Base-by-base conservation (phyloP, 2,329 filamentous ascomycete species). In the Sporothrix inflata region DNA sequence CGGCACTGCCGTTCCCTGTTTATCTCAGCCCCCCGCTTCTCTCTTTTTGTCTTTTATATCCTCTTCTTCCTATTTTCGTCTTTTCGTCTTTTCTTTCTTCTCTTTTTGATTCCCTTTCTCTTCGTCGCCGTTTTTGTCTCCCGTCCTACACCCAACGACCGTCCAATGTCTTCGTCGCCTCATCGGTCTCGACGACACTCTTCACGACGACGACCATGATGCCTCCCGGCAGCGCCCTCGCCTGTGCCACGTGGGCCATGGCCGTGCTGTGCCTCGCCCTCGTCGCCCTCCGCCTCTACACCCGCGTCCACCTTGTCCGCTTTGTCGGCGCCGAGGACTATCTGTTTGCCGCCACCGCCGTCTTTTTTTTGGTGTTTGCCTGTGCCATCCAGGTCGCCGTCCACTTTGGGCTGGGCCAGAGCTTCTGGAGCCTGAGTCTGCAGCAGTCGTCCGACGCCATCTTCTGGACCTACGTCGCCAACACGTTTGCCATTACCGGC, bases 391-490 rank as follows among this genome's bases (percentile, higher is more conserved):
- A 82, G 72, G 76, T 82, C 12, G 77, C 81, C 0, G 79, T 80
- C 4, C 75, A 79, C 51, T 76, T 79, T 72, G 81, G 81, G 0
- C 75, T 82, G 12, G 81, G 80, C 1, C 77, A 75, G 60, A 79
- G 76, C 70, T 79, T 81, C 49, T 81, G 78, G 79, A 67, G 68
- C 3, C 77, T 82, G 1, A 74, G 71, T 12, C 68, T 79, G n/a
- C 78, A 78, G 53, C 74, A 79, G 42, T 78, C 78, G 7, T 79
- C 79, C n/a, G 70, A 79, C 40, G 79, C 81, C 71, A 81, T 82
- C 71, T 80, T 82, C 69, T 82, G 80, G 80, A 80, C 79, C 2
- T 81, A 81, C 57, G 77, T 82, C 21, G 81, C 79, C 68, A 82
- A 81, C 73, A 79, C 76, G 14, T 81, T 74, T 66, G 74, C 74